phyloP scores from a whole-genome alignment of 352 stramenopile genomes.

The Aphanomyces invadans region DNA sequence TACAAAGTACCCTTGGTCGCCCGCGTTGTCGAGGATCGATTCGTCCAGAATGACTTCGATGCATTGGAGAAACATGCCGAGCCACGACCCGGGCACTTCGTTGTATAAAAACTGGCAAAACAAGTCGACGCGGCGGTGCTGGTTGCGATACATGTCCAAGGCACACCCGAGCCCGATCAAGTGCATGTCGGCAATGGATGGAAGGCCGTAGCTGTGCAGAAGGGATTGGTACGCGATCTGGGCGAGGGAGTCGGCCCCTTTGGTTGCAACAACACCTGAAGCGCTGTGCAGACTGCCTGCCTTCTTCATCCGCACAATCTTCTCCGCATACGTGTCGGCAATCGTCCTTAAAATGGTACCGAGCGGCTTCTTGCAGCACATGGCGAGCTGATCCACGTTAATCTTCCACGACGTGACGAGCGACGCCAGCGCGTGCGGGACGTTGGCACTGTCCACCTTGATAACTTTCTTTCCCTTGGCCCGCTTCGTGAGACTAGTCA shows the following conservation, averaged over 20 bases:
- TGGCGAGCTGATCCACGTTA: constrained; percentile 66
- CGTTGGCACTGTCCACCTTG: constrained; percentile 51
- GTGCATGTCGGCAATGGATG: constrained; percentile 72
- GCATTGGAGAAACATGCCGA: constrained; percentile 61
- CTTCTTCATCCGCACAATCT: constrained; percentile 48
- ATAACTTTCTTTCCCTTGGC: constrained; percentile 44
- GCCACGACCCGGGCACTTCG: constrained; percentile 43
- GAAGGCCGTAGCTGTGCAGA: constrained; percentile 68
- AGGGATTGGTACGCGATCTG: constrained; percentile 79
- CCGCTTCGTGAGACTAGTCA: constrained; percentile 48
- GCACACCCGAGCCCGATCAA: constrained; percentile 64
- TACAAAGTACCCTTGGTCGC: too few species aligned
- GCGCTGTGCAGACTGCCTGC: background rate
- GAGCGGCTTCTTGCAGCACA: constrained; percentile 73
- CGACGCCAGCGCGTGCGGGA: constrained; percentile 50
- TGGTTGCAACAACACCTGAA: too few species aligned
- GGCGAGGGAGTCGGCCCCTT: constrained; percentile 50
- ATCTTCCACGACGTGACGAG: constrained; percentile 79
- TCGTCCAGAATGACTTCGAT: constrained; percentile 55
- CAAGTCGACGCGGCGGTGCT: constrained; percentile 65
- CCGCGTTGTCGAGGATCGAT: background rate
- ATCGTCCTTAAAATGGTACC: constrained; percentile 58
- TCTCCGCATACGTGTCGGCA: constrained; percentile 62
- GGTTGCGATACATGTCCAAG: constrained; percentile 49
- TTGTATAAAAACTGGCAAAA: constrained; percentile 74